Base-by-base conservation (phyloP, 306 rosid species). In the Vicia faba region DNA sequence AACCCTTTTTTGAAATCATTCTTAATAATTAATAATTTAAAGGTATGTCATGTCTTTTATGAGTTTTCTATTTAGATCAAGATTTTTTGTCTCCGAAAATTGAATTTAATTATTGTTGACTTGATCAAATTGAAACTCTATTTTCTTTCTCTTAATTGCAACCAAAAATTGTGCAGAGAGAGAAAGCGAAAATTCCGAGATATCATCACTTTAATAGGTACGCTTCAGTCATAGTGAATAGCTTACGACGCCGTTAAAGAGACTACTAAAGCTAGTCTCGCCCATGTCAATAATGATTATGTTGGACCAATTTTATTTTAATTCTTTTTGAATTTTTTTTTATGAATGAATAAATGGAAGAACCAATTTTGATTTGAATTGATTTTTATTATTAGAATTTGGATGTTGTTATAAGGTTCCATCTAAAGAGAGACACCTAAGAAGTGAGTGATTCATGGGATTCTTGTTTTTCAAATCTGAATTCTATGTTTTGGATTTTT, bases 261-360 rank as follows among this genome's bases (percentile, higher is more conserved):
- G 75, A 14, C 83, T 71, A 90, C 99, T 82, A 93, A 88, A 93
- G 99, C 90, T 80, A 97, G 99, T 46, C 97, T 93, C 72, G 97
- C 99, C 61, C 97, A 90, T 76, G 99, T 93, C 95, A 93, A 90
- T 65, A 93, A 97, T 89, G 99, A 93, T 68, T 93, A 86, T 64
- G 99, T 96, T 84, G 74, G 77, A 76, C n/a, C 48, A 20, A 3
- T 29, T 25, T 3, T 45, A 4, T 35, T 51, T 1, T 2, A 5
- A 20, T 7, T 78, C 9, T 70, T 43, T 7, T 54, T 66, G 26
- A 23, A 23, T 61, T 23, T 23, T 23, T 61, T 23, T 51, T 23
- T n/a, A 25, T 80, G 5, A 35, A 3, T 44, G 10, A 36, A 0
- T 44, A 19, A 8, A 18, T 28, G 4, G 12, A 7, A 28, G 11